phyloP scores from a whole-genome alignment of 2,329 filamentous ascomycete genomes.

The Dryadomyces sulphureus region DNA sequence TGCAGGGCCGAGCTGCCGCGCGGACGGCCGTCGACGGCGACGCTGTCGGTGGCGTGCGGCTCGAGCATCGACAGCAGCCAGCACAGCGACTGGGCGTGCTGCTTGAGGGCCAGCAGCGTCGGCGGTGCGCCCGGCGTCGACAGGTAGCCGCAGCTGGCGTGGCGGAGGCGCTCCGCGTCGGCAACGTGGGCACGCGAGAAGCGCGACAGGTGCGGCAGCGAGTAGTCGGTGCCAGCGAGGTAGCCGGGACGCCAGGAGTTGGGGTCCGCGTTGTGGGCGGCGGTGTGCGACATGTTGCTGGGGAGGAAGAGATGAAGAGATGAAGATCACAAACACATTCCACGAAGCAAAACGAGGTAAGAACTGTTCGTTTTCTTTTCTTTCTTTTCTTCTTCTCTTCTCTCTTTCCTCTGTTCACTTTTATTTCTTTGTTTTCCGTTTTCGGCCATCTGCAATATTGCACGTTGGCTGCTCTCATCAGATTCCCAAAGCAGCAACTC shows the following conservation, averaged over 20 bases:
- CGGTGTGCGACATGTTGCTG: conserved; percentile 11
- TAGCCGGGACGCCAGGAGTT: conserved; percentile 9
- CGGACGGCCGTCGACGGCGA: background rate
- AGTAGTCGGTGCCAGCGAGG: conserved; percentile 23
- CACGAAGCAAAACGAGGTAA: background rate
- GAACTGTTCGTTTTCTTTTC: too few species aligned
- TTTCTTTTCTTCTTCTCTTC: too few species aligned
- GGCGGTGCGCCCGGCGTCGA: conserved; percentile 35
- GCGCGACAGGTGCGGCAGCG: conserved; percentile 25
- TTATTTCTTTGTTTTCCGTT: too few species aligned
- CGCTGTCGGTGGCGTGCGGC: conserved; percentile 14
- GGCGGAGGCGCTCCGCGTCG: conserved; percentile 20
- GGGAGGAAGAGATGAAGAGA: background rate
- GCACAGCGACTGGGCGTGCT: conserved; percentile 42
- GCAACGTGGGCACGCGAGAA: conserved; percentile 20
- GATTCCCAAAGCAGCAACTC: too few species aligned
- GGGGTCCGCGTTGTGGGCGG: conserved; percentile 9
- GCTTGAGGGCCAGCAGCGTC: conserved; percentile 42
- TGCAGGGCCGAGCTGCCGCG: background rate
- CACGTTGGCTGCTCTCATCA: too few species aligned
- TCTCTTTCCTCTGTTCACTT: too few species aligned
- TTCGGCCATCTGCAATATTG: too few species aligned
- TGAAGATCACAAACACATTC: too few species aligned
- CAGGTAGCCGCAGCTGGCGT: conserved; percentile 43
- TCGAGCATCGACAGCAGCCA: conserved; percentile 35